Conservation (phyloP, 2,329 filamentous ascomycete species). For the Calonectria crousiana region DNA sequence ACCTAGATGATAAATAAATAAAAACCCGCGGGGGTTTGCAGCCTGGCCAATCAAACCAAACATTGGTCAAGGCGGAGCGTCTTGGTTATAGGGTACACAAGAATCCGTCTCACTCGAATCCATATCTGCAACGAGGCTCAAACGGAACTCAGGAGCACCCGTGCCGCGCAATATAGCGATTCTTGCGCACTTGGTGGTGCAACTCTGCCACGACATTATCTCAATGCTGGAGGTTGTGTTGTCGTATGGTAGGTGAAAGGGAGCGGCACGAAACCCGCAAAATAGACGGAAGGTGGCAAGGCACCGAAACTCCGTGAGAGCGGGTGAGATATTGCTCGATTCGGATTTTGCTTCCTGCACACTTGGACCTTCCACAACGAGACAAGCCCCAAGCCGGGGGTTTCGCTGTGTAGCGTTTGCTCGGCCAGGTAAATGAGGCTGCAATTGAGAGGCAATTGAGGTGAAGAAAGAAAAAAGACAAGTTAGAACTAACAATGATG, state of each 20-base stretch:
- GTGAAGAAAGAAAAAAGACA: not conserved
- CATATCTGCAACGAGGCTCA: not conserved
- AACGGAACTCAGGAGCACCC: no score
- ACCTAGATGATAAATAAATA: not conserved
- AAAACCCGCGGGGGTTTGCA: not conserved
- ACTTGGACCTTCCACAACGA: conserved; percentile 3
- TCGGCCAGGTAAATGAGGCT: not conserved
- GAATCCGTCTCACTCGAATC: not conserved
- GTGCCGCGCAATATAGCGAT: not conserved
- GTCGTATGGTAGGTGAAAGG: not conserved
- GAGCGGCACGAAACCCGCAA: not conserved
- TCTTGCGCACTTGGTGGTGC: not conserved
- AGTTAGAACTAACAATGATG: not conserved
- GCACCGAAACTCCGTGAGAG: not conserved
- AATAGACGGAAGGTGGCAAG: not conserved
- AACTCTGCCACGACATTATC: not conserved
- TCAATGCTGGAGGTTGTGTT: not conserved
- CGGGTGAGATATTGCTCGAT: not conserved
- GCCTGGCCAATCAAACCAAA: not conserved
- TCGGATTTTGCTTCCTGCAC: not conserved
- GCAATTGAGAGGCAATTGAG: not conserved
- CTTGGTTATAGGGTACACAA: not conserved
- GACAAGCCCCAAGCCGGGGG: not conserved
- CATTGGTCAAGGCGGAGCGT: not conserved
- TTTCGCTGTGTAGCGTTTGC: not conserved